phyloP scores from a whole-genome alignment of 139 green algal genomes.

The Trebouxia sp. region DNA sequence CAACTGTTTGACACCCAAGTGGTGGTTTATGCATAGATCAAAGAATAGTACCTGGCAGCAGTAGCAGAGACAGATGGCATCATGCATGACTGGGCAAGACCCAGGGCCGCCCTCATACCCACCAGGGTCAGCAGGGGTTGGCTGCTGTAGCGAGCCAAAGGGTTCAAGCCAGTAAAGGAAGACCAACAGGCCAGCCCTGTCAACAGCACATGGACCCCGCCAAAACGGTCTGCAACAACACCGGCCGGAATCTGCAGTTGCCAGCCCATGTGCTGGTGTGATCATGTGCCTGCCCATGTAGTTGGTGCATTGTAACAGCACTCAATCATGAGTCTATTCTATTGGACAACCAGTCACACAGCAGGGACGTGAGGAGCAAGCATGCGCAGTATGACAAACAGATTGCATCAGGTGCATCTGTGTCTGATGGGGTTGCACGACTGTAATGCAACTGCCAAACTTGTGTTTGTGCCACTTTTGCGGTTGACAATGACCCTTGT shows the following conservation, averaged over 20 bases:
- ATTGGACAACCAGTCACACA: too few relatives aligned
- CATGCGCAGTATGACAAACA: too few relatives aligned
- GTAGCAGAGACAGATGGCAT: slow-evolving; percentile 66
- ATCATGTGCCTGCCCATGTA: too few relatives aligned
- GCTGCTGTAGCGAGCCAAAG: slow-evolving; percentile 28
- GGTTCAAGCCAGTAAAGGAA: slow-evolving; percentile 42
- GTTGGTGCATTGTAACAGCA: too few relatives aligned
- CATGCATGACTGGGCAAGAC: slow-evolving; percentile 56
- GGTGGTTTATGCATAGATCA: not conserved
- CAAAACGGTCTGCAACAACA: slow-evolving; percentile 43
- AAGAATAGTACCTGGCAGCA: slow-evolving; percentile 33
- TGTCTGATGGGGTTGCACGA: too few relatives aligned
- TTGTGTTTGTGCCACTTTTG: too few relatives aligned
- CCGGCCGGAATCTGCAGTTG: slow-evolving; percentile 48
- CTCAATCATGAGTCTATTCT: too few relatives aligned
- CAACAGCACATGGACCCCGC: slow-evolving; percentile 50
- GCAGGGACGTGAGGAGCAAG: too few relatives aligned
- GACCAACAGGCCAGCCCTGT: slow-evolving; percentile 45
- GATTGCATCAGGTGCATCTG: too few relatives aligned
- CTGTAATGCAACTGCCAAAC: too few relatives aligned
- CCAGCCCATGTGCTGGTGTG: slow-evolving; percentile 30
- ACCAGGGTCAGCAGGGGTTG: slow-evolving; percentile 35
- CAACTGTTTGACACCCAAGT: not conserved
- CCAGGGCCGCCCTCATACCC: slow-evolving; percentile 46
- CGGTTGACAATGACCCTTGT: too few relatives aligned